Conservation (phyloP, 257 asterid genomes). For the Knoxia roxburghii region DNA sequence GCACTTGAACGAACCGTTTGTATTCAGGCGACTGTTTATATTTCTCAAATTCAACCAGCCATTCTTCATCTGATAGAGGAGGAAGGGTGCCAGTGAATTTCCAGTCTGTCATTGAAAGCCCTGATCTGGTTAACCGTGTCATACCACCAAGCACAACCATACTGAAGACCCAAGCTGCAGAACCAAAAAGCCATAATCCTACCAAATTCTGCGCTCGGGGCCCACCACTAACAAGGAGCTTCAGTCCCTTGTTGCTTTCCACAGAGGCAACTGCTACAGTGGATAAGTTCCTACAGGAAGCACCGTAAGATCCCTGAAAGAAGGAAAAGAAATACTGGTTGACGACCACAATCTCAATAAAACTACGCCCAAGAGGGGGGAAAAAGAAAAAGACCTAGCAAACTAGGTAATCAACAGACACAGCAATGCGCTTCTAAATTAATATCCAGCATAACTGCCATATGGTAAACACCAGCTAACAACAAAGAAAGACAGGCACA, state of each 20-base stretch:
- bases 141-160: constrained; percentile 97
- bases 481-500: not conserved
- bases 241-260: constrained; percentile 41
- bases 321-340: not conserved
- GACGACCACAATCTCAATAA: not conserved
- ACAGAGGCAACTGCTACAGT: constrained; percentile 44
- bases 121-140: constrained; percentile 88
- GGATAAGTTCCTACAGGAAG: constrained; percentile 45
- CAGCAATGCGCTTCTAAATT: not conserved
- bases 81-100: constrained; percentile 90
- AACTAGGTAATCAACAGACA: not conserved
- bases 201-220: constrained; percentile 77
- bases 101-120: constrained; percentile 99
- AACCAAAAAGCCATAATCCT: constrained; percentile 86
- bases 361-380: not conserved
- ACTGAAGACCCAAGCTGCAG: constrained; percentile 95
- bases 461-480: not conserved
- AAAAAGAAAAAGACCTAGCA: not conserved
- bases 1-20: constrained; percentile 47
- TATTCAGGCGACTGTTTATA: constrained; percentile 94
- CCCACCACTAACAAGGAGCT: constrained; percentile 78
- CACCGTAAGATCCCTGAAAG: constrained; percentile 42
- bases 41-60: constrained; percentile 82
- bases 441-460: not conserved
- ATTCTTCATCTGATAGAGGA: constrained; percentile 78